phyloP scores from a whole-genome alignment of 2,329 filamentous ascomycete species.

The Aureobasidium sp. region DNA sequence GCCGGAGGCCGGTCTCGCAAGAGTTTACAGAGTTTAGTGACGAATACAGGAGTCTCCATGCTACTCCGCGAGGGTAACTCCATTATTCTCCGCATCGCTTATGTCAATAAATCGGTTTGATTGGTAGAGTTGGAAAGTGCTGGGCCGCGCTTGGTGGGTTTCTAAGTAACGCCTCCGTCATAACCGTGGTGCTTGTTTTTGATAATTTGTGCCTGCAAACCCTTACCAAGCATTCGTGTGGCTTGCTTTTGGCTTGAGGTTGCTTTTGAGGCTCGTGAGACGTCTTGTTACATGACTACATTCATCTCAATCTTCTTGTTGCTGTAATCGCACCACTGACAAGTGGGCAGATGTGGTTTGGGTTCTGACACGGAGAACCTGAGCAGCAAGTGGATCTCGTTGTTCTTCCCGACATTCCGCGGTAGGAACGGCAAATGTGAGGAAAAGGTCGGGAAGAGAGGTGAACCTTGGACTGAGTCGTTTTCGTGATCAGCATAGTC shows the following conservation, averaged over 20 bases:
- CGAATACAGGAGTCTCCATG: not conserved
- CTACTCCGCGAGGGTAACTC: not conserved
- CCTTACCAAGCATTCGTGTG: not conserved
- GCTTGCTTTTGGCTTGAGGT: not conserved
- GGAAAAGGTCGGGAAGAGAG: not conserved
- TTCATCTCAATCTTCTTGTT: not conserved
- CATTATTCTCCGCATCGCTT: constrained; percentile 4
- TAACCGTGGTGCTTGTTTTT: constrained; percentile 6
- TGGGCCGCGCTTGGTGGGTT: not conserved
- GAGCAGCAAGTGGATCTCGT: constrained; percentile 1
- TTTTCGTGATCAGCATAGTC: not conserved
- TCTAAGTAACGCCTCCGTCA: constrained; percentile 2
- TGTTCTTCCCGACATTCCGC: not conserved
- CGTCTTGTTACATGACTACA: not conserved
- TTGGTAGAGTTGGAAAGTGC: not conserved
- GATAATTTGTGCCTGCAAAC: not conserved
- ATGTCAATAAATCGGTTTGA: not conserved
- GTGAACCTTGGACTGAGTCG: not conserved
- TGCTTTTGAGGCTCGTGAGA: not conserved
- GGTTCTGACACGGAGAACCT: not conserved
- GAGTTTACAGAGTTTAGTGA: not conserved
- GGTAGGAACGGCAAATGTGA: not conserved
- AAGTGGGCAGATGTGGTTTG: not conserved
- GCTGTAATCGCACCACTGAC: not conserved
- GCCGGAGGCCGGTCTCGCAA: constrained; percentile 4